Conservation (phyloP, 495 filamentous ascomycete genomes). For the Penicillium flavigenum region DNA sequence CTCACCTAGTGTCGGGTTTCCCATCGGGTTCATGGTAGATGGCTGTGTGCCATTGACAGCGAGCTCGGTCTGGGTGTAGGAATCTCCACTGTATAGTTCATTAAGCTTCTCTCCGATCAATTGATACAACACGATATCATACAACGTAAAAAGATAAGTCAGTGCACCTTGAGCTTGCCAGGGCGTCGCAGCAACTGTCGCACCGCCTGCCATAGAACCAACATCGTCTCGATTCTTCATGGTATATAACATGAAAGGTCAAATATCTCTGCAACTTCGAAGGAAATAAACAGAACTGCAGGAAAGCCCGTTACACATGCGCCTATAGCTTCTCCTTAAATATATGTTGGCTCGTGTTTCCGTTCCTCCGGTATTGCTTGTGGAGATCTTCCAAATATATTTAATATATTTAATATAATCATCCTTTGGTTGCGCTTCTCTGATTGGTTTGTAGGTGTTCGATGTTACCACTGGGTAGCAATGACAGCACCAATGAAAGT, state of each 20-base stretch:
- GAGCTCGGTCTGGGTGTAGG: slow-evolving; percentile 67
- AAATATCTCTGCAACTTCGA: background rate
- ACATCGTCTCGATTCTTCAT: background rate
- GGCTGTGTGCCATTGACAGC: slow-evolving; percentile 60
- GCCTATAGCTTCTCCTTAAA: background rate
- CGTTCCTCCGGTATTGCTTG: background rate
- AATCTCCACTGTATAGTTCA: slow-evolving; percentile 45
- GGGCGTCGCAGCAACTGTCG: slow-evolving; percentile 22
- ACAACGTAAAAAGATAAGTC: slow-evolving; percentile 43
- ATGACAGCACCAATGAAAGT: background rate
- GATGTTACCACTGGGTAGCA: background rate
- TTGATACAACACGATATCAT: background rate
- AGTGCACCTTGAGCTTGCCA: slow-evolving; percentile 9
- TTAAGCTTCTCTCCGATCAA: background rate
- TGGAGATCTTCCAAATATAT: background rate
- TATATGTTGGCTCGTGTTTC: background rate
- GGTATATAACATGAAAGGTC: background rate
- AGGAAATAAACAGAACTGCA: background rate
- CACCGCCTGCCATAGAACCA: background rate
- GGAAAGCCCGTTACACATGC: background rate
- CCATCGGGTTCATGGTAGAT: slow-evolving; percentile 62
- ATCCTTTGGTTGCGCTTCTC: background rate
- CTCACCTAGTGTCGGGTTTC: slow-evolving; percentile 59
- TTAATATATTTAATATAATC: background rate
- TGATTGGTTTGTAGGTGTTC: background rate